Base-by-base conservation (phyloP, 345 rosid species). In the Ceriops tagal region DNA sequence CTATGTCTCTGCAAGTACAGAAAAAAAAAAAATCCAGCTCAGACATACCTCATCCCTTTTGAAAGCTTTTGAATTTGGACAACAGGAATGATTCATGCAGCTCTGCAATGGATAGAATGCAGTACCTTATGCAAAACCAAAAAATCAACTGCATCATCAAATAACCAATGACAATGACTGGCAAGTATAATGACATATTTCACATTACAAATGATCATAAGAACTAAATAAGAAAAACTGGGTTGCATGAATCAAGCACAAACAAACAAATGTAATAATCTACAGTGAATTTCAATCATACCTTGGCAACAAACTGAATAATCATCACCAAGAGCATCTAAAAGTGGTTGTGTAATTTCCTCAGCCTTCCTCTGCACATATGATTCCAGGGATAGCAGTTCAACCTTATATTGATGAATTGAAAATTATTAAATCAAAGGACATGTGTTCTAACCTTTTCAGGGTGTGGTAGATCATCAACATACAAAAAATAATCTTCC, bases 51-150 rank as follows among this genome's bases (percentile, higher is more conserved):
- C 89, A 27, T 93, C 97, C 83, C 98, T 83, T 84, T 91, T 93
- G 85, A 93, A 93, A 59, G 98, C 98, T 78, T 83, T 88, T 61
- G 97, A 91, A 71, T 86, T 91, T 32, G 98, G 97, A 72, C 71
- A 79, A 72, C 98, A 93, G 0, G 98, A 91, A 77, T 93, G 97
- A 79, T 93, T 93, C 92, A 89, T 81, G 73, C 98, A 91, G 73
- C 98, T 91, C 75, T 91, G 95, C 69, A 93, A 62, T 59, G 98
- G 93, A 84, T 83, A 93, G 84, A 93, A 93, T 11, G 96, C 97
- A n/a, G 90, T 84, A 70, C 98, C 98, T 93, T 59, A 58, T 32
- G 71, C 73, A 68, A 73, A 62, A 67, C 37, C 18, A 0, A n/a
- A 76, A 31, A 18, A 30, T 21, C 5, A 70, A 58, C 5, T 30